A percentile compares a stretch with the other conserved stretches of the same genome.
phyloP scores from a whole-genome alignment of 73 alveolate species.

The Blepharisma stoltei region DNA sequence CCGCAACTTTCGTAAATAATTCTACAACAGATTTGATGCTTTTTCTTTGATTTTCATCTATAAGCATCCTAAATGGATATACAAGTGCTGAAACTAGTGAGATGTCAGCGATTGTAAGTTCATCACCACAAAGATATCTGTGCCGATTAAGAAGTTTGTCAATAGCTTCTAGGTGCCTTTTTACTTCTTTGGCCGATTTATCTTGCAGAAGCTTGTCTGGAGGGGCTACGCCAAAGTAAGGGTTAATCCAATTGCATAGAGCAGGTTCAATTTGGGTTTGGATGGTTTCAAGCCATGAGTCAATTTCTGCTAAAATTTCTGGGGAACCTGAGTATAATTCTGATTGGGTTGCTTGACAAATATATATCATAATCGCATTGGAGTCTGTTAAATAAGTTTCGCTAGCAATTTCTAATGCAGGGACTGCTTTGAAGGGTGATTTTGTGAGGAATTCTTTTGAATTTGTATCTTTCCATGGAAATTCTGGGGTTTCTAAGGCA shows the following conservation, averaged over 20 bases:
- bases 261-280: not conserved
- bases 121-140: conserved; percentile 50
- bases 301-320: not conserved
- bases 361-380: no score
- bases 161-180: conserved; percentile 40
- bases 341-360: no score
- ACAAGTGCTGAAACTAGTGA: conserved; percentile 44
- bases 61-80: conserved; percentile 49
- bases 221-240: not conserved
- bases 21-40: conserved; percentile 41
- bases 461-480: no score
- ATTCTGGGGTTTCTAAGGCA: no score
- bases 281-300: conserved; percentile 21
- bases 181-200: conserved; percentile 13
- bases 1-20: conserved; percentile 56
- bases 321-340: no score
- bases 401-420: no score
- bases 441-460: no score
- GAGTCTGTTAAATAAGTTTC: no score
- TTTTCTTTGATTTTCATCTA: conserved; percentile 65
- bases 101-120: conserved; percentile 62
- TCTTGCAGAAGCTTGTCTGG: no score
- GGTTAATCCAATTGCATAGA: not conserved
- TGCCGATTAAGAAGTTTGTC: conserved; percentile 44
- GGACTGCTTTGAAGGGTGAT: no score